These are phyloP conservation scores for Nannizzia gypsea DNA, from an alignment of 2,329 filamentous ascomycete species.

Conservation along the genomic window DNA sequence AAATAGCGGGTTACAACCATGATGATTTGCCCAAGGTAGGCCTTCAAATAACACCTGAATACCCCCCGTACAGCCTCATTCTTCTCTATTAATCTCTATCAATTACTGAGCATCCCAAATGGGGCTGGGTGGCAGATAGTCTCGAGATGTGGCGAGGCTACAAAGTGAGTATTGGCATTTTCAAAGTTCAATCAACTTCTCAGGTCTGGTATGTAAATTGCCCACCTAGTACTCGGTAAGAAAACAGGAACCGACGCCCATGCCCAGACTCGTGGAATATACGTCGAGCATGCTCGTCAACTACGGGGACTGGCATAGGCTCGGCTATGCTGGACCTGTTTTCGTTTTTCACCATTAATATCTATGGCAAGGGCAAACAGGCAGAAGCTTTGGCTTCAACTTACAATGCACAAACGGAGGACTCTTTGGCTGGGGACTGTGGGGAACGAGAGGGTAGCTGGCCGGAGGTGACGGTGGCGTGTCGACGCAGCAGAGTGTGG, in stretches of 20 bases:
- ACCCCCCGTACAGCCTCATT: no score
- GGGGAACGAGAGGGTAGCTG: background rate
- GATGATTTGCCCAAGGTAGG: no score
- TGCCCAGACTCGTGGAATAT: background rate
- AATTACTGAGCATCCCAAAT: background rate
- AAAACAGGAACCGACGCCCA: slow-evolving; percentile 5
- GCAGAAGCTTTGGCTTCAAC: background rate
- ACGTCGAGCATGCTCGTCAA: slow-evolving; percentile 2
- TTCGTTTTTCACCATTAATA: background rate
- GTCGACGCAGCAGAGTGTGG: background rate
- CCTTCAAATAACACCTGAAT: no score
- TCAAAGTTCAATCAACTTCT: no score
- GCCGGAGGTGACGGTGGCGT: background rate
- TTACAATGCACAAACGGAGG: background rate
- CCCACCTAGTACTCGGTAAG: slow-evolving; percentile 6
- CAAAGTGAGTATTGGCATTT: background rate
- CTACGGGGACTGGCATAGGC: background rate
- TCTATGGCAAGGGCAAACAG: background rate
- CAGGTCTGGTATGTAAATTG: background rate
- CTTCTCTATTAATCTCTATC: background rate
- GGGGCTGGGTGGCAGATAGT: background rate
- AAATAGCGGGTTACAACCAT: no score
- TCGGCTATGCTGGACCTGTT: background rate
- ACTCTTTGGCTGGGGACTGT: background rate
- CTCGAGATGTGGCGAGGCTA: background rate